These are phyloP conservation scores for Ramularia endophylla DNA, from an alignment of 2,329 filamentous ascomycete species.

Conservation along the genomic window DNA sequence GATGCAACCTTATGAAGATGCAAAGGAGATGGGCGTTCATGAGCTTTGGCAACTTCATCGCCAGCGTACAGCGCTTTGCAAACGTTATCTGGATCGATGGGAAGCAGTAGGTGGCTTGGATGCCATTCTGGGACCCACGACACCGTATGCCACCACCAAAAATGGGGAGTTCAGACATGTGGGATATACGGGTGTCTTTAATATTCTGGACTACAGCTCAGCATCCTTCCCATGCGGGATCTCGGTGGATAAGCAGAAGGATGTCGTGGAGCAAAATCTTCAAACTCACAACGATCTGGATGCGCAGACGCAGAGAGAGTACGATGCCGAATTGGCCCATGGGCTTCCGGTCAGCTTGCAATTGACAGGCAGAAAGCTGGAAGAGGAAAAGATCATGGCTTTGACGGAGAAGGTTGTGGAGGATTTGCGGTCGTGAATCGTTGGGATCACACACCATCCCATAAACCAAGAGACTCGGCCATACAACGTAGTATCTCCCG, in stretches of 20 bases:
- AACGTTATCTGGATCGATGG: conserved; percentile 43
- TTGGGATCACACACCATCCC: no score
- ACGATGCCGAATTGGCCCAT: conserved; percentile 33
- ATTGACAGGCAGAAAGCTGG: conserved; percentile 27
- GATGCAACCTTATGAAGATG: conserved; percentile 41
- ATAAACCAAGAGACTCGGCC: no score
- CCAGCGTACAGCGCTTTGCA: conserved; percentile 38
- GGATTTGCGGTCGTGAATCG: conserved; percentile 14
- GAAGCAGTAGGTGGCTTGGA: conserved; percentile 36
- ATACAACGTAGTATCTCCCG: no score
- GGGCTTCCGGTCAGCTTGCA: conserved; percentile 38
- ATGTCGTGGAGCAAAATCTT: conserved; percentile 24
- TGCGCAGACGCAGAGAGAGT: conserved; percentile 31
- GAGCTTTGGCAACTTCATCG: conserved; percentile 47
- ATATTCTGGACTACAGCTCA: conserved; percentile 43
- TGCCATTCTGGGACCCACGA: conserved; percentile 42
- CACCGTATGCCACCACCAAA: conserved; percentile 39
- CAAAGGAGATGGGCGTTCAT: conserved; percentile 38
- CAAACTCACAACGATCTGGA: conserved; percentile 35
- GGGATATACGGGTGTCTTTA: conserved; percentile 40
- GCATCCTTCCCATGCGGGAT: conserved; percentile 41
- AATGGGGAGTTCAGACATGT: conserved; percentile 42
- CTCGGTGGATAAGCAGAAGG: conserved; percentile 34
- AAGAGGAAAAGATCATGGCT: conserved; percentile 34
- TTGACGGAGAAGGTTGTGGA: conserved; percentile 23